Evolutionary conservation across 768 basidiomycete species (phyloP), one percentile per base, ranked within the genome.

Genomic region (Podaxis mareebaensis): DNA sequence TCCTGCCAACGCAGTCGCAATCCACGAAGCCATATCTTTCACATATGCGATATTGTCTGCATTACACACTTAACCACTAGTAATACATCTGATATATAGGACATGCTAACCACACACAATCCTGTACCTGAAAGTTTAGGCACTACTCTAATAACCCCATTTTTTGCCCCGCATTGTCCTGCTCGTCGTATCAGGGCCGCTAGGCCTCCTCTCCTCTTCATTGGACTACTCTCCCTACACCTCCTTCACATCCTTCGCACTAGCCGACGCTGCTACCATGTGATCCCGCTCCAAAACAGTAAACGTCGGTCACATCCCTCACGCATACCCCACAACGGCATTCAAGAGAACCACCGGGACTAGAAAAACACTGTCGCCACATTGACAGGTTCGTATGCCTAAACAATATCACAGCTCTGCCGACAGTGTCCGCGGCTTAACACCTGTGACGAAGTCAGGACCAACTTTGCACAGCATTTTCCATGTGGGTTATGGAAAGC

Each of bases 391-490:
- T 75, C 46, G 68, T 69, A 15, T 74, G 74, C 72, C 90, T 86
- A 71, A 87, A 87, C 7, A 74, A 74, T 58, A 78, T 77, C 44
- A 91, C 82, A 58, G 77, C 2, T 89, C 90, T 12, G 89, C 86
- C 3, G 91, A 77, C 4, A 80, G 71, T 13, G 88, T 79, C 20
- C 88, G 81, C 2, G 85, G 76, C 70, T 87, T 30, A 90, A 70
- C 90, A 92, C 40, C 76, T 76, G 54, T 75, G 77, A 57, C 86
- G 87, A 36, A 83, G 79, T 30, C 30, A 30, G 30, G 8, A 30
- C 30, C 30, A 82, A 85, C 75, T 81, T 90, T 0, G 89, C 90
- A 70, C 90, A 91, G 71, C 90, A 91, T 7, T 76, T 76, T 74
- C 24, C 88, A 75, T 30, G 7, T 12, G 84, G 75, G 67, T 88